Base-by-base conservation (phyloP, 106 monocot genomes). In the Dendrobium nobile region DNA sequence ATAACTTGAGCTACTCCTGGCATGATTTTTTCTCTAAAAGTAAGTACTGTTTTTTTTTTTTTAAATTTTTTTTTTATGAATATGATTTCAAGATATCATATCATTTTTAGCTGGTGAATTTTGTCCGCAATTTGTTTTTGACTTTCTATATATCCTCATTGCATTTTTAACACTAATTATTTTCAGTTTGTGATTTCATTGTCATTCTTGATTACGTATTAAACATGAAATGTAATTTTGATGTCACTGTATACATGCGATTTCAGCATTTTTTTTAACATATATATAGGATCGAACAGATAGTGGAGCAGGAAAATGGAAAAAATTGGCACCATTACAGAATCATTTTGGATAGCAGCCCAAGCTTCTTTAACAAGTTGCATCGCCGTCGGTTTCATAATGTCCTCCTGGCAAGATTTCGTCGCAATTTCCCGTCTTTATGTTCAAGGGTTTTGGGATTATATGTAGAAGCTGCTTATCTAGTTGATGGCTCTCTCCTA, bases 1-100 rank as follows among this genome's bases (percentile, higher is more conserved):
- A 54, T 54, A 72, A 72, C 67, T 77, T 94, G 75, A 16, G 75
- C 24, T 97, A 97, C 79, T 87, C 92, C 5, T 97, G 96, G 96
- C 96, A 97, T 84, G 92, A 92, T 82, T 61, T 97, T 4, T 19
- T 61, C 22, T 61, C 22, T 61, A 61, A 22, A 22, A 61, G 61
- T 22, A 61, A n/a, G 61, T 22, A n/a, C 61, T 61, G 8, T 61
- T 61, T 54, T 54, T 16, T 54, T 54, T 54, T 54, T 37, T 31
- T 31, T 31, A 31, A 37, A 3, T 16, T 54, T 3, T 54, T 64
- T 2, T 70, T 26, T 65, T 3, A 24, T 65, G 58, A 65, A 65
- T 65, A 0, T 15, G 6, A 22, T 65, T 65, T 26, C 64, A 65
- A 15, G 9, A 26, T 65, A 15, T 51, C 51, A 15, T 13, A 51